Evolutionary conservation across 345 rosid genomes (phyloP).

Genomic region (Crucihimalaya himalaica): DNA sequence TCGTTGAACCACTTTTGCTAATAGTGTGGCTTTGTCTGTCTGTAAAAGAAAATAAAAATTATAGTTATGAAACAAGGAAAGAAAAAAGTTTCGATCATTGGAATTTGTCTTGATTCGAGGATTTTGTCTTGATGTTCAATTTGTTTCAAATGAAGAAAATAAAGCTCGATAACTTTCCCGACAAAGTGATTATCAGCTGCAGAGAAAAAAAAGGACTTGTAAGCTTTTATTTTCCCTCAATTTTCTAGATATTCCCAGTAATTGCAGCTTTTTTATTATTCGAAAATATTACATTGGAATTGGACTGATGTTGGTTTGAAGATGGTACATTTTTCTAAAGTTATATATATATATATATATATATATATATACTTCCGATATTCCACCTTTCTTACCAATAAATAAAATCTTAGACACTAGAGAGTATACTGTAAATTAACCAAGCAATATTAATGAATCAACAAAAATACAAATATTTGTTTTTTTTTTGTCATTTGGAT

Average conservation of each 20-base stretch:
- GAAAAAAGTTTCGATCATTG: background rate
- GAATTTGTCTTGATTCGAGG: conserved; percentile 21
- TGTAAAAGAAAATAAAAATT: conserved; percentile 16
- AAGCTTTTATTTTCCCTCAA: conserved; percentile 22
- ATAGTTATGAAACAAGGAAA: background rate
- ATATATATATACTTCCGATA: conserved; percentile 16
- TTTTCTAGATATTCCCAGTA: conserved; percentile 25
- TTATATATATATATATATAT: too few relatives aligned
- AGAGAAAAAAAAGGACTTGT: conserved; percentile 26
- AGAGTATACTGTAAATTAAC: background rate
- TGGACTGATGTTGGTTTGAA: background rate
- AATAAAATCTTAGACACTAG: background rate
- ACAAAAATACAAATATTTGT: background rate
- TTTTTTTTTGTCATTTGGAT: background rate
- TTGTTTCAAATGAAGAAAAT: conserved; percentile 7
- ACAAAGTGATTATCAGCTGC: conserved; percentile 28
- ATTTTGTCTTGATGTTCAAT: conserved; percentile 12
- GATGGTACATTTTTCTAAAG: background rate
- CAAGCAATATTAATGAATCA: background rate
- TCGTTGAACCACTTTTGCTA: conserved; percentile 87
- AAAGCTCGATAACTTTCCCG: conserved; percentile 52
- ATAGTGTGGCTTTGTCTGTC: conserved; percentile 95
- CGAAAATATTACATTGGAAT: conserved; percentile 1
- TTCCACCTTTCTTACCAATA: conserved; percentile 5
- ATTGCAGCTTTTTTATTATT: conserved; percentile 26